Conservation (phyloP, 1,139 yeast genomes). For the Wickerhamomyces sp. region DNA sequence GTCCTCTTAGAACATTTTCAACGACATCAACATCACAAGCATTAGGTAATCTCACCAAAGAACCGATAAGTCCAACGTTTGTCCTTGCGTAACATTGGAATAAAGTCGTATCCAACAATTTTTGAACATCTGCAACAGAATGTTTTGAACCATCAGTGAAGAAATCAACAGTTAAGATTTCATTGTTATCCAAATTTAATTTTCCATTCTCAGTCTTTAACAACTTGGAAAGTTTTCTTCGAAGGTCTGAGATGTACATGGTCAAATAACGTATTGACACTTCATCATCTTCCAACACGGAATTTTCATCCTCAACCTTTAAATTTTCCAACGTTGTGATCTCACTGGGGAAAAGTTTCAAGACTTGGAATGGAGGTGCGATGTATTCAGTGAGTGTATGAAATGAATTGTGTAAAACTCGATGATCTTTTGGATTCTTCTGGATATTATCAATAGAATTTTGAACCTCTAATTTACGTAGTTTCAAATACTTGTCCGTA, state of each 20-base stretch:
- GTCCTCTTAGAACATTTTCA: constrained; percentile 45
- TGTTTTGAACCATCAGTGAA: constrained; percentile 2
- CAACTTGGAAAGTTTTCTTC: constrained; percentile 39
- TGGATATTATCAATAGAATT: too few species aligned
- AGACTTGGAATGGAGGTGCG: constrained; percentile 52
- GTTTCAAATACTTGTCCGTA: constrained; percentile 28
- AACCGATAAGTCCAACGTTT: constrained; percentile 73
- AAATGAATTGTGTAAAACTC: constrained; percentile 29
- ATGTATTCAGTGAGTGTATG: constrained; percentile 44
- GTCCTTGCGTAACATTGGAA: constrained; percentile 68
- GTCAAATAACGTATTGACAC: constrained; percentile 48
- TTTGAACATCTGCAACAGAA: constrained; percentile 33
- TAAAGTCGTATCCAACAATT: constrained; percentile 70
- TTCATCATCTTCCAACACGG: constrained; percentile 9
- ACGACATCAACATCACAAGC: constrained; percentile 67
- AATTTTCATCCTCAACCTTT: background rate
- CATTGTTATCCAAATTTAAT: constrained; percentile 15
- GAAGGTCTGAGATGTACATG: constrained; percentile 47
- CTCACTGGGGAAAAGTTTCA: constrained; percentile 38
- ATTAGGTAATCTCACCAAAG: constrained; percentile 72
- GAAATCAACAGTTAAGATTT: constrained; percentile 10
- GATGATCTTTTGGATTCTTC: too few species aligned
- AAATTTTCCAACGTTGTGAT: constrained; percentile 21
- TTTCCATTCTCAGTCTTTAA: constrained; percentile 15
- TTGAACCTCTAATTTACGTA: constrained; percentile 46